These are phyloP conservation scores for Venturia asperata DNA, from an alignment of 2,329 filamentous ascomycete species.

Conservation along the genomic window DNA sequence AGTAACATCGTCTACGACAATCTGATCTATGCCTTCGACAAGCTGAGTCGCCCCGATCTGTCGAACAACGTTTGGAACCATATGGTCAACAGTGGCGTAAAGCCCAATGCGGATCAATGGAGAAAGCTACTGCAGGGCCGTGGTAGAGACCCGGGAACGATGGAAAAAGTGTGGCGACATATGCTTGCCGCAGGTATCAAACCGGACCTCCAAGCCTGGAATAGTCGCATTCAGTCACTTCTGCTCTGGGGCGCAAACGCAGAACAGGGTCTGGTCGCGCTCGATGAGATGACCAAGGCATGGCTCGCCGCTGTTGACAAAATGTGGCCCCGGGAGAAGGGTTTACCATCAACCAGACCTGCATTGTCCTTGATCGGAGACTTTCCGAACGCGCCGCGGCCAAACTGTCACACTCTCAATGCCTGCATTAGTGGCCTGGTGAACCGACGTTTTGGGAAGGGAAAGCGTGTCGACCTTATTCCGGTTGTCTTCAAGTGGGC, in stretches of 20 bases:
- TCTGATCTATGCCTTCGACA: constrained; percentile 9
- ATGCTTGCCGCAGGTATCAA: constrained; percentile 51
- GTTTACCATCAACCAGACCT: constrained; percentile 5
- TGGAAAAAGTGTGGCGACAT: constrained; percentile 61
- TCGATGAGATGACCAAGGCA: constrained; percentile 57
- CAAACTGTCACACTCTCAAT: constrained; percentile 60
- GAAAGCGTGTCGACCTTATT: constrained; percentile 31
- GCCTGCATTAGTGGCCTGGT: constrained; percentile 57
- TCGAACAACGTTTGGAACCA: constrained; percentile 47
- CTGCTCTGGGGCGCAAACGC: constrained; percentile 49
- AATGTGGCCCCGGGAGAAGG: constrained; percentile 22
- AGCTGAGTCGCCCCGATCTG: constrained; percentile 7
- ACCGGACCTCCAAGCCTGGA: constrained; percentile 63
- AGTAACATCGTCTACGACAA: constrained; percentile 11
- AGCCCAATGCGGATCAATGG: constrained; percentile 60
- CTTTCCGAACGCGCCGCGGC: constrained; percentile 42
- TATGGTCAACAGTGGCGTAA: constrained; percentile 47
- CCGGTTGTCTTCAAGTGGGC: constrained; percentile 38
- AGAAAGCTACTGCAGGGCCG: constrained; percentile 64
- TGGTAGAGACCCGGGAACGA: constrained; percentile 50
- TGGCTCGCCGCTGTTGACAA: constrained; percentile 43
- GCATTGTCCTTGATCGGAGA: constrained; percentile 4
- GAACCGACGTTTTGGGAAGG: constrained; percentile 36
- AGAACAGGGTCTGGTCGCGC: constrained; percentile 50
- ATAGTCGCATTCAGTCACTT: constrained; percentile 59